Base-by-base conservation (phyloP, 2,329 filamentous ascomycete species). In the Chrysosporium queenslandicum region DNA sequence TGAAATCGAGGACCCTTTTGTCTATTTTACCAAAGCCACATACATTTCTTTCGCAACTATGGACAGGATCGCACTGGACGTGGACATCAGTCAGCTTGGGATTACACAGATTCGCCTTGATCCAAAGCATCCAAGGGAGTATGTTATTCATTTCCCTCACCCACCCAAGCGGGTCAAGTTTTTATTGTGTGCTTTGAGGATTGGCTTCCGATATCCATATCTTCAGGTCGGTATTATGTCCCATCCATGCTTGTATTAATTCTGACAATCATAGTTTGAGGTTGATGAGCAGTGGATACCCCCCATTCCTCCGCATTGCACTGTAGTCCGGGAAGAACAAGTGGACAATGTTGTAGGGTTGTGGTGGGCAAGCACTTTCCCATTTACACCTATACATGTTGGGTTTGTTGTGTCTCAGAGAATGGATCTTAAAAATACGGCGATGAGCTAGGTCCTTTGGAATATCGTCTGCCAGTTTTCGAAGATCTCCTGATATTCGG, bases 31-130 rank as follows among this genome's bases (percentile, higher is more conserved):
- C 20, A 30, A 46, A 9, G 52, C 53, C 46, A 50, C 36, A 34
- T 56, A 55, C 36, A 52, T 56, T 36, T 45, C 53, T 36, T 55
- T 56, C 41, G 20, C 43, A n/a, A 54, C 43, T 4, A 54, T 56
- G n/a, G 29, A 18, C 21, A 7, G 2, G 21, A 42, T 8, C n/a
- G 27, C 23, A n/a, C 21, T 2, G 4, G 40, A 18, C 14, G 21
- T 1, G 37, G 37, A 23, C n/a, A n/a, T n/a, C n/a, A n/a, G n/a
- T n/a, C n/a, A n/a, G n/a, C n/a, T n/a, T n/a, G n/a, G n/a, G n/a
- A n/a, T n/a, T n/a, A n/a, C n/a, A n/a, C n/a, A n/a, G n/a, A n/a
- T n/a, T n/a, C n/a, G n/a, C n/a, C n/a, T n/a, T n/a, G n/a, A n/a
- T n/a, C 14, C 34, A 14, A 37, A n/a, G 18, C 23, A n/a, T n/a